Evolutionary conservation across 2,329 filamentous ascomycete genomes (phyloP).

Genomic region (Rutstroemia sp.): DNA sequence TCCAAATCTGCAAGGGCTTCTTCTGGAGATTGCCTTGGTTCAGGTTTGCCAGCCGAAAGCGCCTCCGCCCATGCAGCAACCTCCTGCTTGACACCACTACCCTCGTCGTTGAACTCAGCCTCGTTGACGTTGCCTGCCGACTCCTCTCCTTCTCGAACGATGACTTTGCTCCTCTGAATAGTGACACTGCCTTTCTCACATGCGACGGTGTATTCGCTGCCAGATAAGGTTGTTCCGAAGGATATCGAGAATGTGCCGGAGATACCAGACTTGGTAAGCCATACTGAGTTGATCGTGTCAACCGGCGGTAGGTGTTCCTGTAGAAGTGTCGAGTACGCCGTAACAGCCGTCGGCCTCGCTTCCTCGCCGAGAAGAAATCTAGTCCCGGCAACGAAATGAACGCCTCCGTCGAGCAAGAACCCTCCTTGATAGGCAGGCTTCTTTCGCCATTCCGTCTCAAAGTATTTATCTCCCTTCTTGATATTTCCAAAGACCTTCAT

Average conservation of each 20-base stretch:
- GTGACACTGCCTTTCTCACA: constrained; percentile 29
- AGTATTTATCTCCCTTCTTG: constrained; percentile 39
- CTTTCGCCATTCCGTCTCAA: constrained; percentile 56
- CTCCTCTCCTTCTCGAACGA: constrained; percentile 23
- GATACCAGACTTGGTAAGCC: constrained; percentile 26
- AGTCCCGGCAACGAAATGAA: constrained; percentile 61
- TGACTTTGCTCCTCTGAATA: constrained; percentile 21
- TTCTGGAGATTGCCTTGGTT: constrained; percentile 21
- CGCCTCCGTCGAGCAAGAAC: constrained; percentile 68
- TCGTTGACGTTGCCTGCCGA: constrained; percentile 17
- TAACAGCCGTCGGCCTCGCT: constrained; percentile 19
- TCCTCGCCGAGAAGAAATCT: constrained; percentile 46
- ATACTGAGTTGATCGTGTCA: constrained; percentile 29
- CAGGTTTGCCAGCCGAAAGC: constrained; percentile 19
- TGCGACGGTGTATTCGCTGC: constrained; percentile 26
- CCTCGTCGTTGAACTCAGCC: constrained; percentile 26
- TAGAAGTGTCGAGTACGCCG: constrained; percentile 24
- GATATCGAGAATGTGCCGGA: constrained; percentile 27
- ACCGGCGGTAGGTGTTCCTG: constrained; percentile 27
- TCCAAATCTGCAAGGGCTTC: constrained; percentile 26
- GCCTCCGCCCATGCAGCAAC: constrained; percentile 27
- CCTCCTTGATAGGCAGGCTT: constrained; percentile 66
- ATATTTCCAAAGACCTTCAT: constrained; percentile 39
- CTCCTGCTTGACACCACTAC: constrained; percentile 26
- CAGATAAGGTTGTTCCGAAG: constrained; percentile 27